These are phyloP conservation scores for Russula vinacea DNA, from an alignment of 768 basidiomycete genomes.

Conservation along the genomic window DNA sequence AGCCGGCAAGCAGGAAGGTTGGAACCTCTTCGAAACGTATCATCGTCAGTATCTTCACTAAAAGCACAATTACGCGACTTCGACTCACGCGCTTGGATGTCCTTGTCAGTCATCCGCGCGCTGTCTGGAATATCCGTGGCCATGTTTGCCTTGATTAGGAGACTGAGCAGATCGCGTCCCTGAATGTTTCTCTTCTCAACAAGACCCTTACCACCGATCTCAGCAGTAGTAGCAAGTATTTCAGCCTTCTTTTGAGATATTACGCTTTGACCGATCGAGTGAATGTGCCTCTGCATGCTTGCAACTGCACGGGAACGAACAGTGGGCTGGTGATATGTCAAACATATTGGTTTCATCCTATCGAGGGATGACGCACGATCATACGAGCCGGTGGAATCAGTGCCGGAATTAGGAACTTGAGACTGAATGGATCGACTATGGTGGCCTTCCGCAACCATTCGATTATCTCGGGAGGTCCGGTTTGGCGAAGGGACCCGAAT, in stretches of 20 bases:
- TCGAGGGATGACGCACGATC: conserved; percentile 18
- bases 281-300: conserved; percentile 23
- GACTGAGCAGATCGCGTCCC: conserved; percentile 55
- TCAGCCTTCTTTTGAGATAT: conserved; percentile 38
- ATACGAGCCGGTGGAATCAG: conserved; percentile 14
- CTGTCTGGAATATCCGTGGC: conserved; percentile 53
- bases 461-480: conserved; percentile 6
- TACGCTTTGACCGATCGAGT: conserved; percentile 34
- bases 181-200: conserved; percentile 38
- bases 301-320: conserved; percentile 10
- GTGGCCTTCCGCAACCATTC: conserved; percentile 22
- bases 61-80: neutral
- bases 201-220: conserved; percentile 26
- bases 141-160: conserved; percentile 63
- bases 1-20: conserved; percentile 58
- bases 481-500: conserved; percentile 16
- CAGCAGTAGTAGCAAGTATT: conserved; percentile 35
- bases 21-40: conserved; percentile 48
- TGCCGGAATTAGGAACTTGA: conserved; percentile 12
- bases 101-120: conserved; percentile 58
- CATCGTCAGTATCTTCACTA: neutral
- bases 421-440: conserved; percentile 13
- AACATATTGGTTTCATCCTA: neutral
- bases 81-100: conserved; percentile 54
- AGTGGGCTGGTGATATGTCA: conserved; percentile 15